Percentiles rank a stretch among this genome's conserved stretches.
These are phyloP conservation scores for Hortaea sp. DNA, from an alignment of 2,329 filamentous ascomycete genomes.

Conservation along the genomic window DNA sequence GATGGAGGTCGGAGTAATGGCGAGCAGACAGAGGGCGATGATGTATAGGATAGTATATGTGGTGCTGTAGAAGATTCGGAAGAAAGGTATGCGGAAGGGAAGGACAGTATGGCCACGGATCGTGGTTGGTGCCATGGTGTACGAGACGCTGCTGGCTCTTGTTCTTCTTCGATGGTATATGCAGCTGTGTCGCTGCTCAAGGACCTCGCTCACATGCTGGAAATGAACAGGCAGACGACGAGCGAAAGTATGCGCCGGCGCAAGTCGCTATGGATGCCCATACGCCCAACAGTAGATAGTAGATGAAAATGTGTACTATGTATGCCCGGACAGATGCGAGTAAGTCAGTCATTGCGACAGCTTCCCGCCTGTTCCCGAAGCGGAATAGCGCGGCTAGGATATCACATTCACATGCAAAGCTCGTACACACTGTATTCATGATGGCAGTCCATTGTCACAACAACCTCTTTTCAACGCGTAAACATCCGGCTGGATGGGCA, in stretches of 20 bases:
- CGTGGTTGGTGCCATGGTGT: not conserved
- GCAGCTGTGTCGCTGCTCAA: not conserved
- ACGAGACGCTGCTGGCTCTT: not conserved
- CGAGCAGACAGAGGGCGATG: conserved; percentile 60
- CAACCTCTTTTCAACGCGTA: too few relatives aligned
- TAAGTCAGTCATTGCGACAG: too few relatives aligned
- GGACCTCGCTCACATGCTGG: not conserved
- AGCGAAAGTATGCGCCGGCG: not conserved
- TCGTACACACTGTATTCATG: too few relatives aligned
- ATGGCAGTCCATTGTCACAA: too few relatives aligned
- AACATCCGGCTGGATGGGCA: too few relatives aligned
- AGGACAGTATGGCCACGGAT: conserved; percentile 9
- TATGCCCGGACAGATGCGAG: too few relatives aligned
- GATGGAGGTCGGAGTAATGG: conserved; percentile 68
- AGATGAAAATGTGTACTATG: too few relatives aligned
- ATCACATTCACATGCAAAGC: too few relatives aligned
- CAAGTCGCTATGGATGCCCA: too few relatives aligned
- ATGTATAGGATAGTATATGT: conserved; percentile 69
- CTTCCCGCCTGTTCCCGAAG: too few relatives aligned
- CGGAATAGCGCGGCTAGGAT: too few relatives aligned
- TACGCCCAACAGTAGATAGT: too few relatives aligned
- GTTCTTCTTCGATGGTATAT: not conserved
- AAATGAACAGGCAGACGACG: not conserved
- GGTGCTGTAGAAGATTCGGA: conserved; percentile 49
- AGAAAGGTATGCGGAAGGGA: conserved; percentile 47